These are phyloP conservation scores for Fusarium redolens DNA, from an alignment of 2,329 filamentous ascomycete genomes.

Conservation along the genomic window DNA sequence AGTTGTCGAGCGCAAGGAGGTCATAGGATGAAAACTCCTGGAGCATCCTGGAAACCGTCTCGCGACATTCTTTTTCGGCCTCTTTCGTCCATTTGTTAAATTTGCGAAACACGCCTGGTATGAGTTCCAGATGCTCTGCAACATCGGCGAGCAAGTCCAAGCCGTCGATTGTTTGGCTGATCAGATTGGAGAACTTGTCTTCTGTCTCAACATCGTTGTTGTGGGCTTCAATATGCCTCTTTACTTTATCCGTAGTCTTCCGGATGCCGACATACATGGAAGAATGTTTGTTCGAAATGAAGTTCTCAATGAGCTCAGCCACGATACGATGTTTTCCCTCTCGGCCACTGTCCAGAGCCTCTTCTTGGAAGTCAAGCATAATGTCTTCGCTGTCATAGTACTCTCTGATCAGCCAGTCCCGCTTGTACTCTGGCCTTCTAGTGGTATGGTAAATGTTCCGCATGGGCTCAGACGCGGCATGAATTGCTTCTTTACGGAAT, in stretches of 20 bases:
- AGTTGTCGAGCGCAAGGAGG: slow-evolving; percentile 32
- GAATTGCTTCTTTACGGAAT: slow-evolving; percentile 39
- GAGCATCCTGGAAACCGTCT: neutral
- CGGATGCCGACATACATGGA: slow-evolving; percentile 31
- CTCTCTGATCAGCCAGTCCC: neutral
- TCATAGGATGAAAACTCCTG: slow-evolving; percentile 7
- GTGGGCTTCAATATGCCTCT: slow-evolving; percentile 31
- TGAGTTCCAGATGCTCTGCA: slow-evolving; percentile 33
- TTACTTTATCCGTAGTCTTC: slow-evolving; percentile 31
- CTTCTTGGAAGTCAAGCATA: neutral
- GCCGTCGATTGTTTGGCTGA: slow-evolving; percentile 35
- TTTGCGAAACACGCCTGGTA: neutral
- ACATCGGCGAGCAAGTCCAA: slow-evolving; percentile 38
- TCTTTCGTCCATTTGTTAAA: neutral
- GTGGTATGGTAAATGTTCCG: slow-evolving; percentile 19
- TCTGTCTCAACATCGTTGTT: slow-evolving; percentile 18
- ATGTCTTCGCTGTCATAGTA: slow-evolving; percentile 1
- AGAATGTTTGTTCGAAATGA: slow-evolving; percentile 23
- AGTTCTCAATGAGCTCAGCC: slow-evolving; percentile 40
- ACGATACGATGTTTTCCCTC: slow-evolving; percentile 16
- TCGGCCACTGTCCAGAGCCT: neutral
- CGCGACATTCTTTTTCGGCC: neutral
- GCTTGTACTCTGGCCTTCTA: neutral
- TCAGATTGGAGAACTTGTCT: slow-evolving; percentile 33
- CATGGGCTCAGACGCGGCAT: slow-evolving; percentile 35